Conservation (phyloP, 2,329 filamentous ascomycete genomes). For the Acrodontium crateriforme region DNA sequence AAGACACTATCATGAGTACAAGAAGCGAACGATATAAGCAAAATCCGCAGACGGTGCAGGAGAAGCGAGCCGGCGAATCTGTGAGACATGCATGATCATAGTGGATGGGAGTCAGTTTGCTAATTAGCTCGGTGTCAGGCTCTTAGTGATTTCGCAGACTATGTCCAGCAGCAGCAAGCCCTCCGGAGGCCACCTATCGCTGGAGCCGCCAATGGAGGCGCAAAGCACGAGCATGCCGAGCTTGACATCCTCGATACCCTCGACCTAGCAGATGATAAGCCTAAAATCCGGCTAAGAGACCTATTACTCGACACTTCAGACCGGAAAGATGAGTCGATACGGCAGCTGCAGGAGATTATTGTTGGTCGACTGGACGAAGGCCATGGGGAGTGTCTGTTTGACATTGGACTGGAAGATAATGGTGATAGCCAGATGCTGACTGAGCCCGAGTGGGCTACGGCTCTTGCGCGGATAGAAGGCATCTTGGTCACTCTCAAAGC, state of each 20-base stretch:
- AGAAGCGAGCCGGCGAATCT: conserved; percentile 75
- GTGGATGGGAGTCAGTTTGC: background rate
- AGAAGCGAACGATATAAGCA: conserved; percentile 23
- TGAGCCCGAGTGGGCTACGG: conserved; percentile 59
- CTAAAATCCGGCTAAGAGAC: conserved; percentile 57
- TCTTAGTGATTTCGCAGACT: conserved; percentile 92
- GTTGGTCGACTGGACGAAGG: conserved; percentile 63
- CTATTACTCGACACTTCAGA: conserved; percentile 50
- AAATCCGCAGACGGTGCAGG: conserved; percentile 47
- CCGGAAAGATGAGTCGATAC: conserved; percentile 40
- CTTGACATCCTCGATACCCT: conserved; percentile 78
- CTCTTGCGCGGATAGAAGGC: conserved; percentile 50
- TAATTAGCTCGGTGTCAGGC: conserved; percentile 36
- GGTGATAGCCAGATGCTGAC: conserved; percentile 71
- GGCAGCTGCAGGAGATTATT: conserved; percentile 52
- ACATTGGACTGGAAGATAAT: conserved; percentile 81
- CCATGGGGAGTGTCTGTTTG: conserved; percentile 79
- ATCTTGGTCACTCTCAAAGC: conserved; percentile 54
- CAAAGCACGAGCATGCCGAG: conserved; percentile 67
- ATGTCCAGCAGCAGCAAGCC: conserved; percentile 73
- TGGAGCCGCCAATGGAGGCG: conserved; percentile 19
- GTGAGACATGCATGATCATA: conserved; percentile 41
- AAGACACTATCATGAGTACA: conserved; percentile 16
- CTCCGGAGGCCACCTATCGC: conserved; percentile 36
- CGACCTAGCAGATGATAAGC: conserved; percentile 55